Conservation (phyloP, 352 stramenopile genomes). For the Saprolegnia diclina region DNA sequence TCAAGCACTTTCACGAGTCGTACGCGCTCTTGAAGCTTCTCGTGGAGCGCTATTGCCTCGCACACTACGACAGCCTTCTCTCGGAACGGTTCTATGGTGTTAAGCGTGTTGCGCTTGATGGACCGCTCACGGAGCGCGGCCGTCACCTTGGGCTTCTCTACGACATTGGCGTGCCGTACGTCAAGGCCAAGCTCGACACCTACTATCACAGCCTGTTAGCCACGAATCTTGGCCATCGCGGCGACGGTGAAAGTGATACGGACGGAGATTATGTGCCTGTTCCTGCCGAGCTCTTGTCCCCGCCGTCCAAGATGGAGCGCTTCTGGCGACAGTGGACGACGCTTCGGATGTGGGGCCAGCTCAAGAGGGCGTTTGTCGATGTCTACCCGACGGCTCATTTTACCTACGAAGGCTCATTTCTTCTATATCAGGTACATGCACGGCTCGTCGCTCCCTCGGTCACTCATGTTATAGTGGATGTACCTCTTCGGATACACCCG, state of each 20-base stretch:
- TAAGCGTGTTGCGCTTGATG: conserved; percentile 49
- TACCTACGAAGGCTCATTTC: conserved; percentile 71
- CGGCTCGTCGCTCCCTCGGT: background rate
- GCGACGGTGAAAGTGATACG: conserved; percentile 6
- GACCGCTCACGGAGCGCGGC: background rate
- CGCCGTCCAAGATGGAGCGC: background rate
- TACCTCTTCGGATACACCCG: conserved; percentile 81
- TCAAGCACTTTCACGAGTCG: conserved; percentile 70
- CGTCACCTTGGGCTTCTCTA: conserved; percentile 11
- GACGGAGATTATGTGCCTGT: background rate
- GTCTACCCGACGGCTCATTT: conserved; percentile 76
- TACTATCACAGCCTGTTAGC: conserved; percentile 25
- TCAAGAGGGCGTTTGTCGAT: conserved; percentile 58
- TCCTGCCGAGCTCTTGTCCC: background rate
- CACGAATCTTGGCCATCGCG: background rate
- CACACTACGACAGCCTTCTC: conserved; percentile 64
- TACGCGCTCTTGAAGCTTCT: conserved; percentile 60
- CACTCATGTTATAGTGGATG: conserved; percentile 45
- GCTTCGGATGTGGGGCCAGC: conserved; percentile 40
- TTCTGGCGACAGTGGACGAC: conserved; percentile 49
- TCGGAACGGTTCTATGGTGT: conserved; percentile 84
- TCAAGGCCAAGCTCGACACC: conserved; percentile 25
- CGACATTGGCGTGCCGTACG: conserved; percentile 17
- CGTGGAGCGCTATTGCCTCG: conserved; percentile 69
- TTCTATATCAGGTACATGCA: conserved; percentile 58